Base-by-base conservation (phyloP, 2,329 filamentous ascomycete genomes). In the Alternaria gansuensis region DNA sequence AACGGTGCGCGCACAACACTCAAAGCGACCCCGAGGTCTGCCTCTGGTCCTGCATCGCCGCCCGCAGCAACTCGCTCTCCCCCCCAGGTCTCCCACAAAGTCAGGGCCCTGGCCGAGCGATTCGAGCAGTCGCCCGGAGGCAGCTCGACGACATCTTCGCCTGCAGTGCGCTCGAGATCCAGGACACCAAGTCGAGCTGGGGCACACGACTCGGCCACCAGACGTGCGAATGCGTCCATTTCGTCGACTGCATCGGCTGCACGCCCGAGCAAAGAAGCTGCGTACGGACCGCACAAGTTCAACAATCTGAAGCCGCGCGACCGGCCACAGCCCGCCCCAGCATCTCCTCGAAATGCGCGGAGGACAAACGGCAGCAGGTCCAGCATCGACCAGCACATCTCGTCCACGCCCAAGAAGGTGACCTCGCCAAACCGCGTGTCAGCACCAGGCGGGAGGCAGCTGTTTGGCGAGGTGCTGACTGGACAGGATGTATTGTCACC, bases 391-490 rank as follows among this genome's bases (percentile, higher is more conserved):
- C 65, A 69, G 17, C 67, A 70, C 5, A 59, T 67, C 23, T 59
- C 69, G 37, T 67, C 71, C 1, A 57, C 73, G 36, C 67, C 67
- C 24, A 68, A 65, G 55, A 72, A 70, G 37, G 36, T 69, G 40
- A 46, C 68, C 29, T 71, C 72, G 24, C 70, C 67, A 5, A 62
- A 59, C 40, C 69, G 66, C 23, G 60, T 62, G n/a, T 66, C 70
- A 21, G 64, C 65, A 7, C 63, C 70, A 4, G 57, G 65, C 26
- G 63, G 61, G 29, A 66, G 75, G 21, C 68, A 73, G 69, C 75
- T 75, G 50, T 77, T 77, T 59, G 75, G 75, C 14, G 75, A 77
- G 50, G 72, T 77, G 1, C 55, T 77, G n/a, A 69, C 68, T 21
- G 68, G 72, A 0, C 73, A 76, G 54, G 68, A 75, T 55, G 63